Evolutionary conservation across 345 rosid genomes (phyloP).

Genomic region (Ailanthus altissimus): DNA sequence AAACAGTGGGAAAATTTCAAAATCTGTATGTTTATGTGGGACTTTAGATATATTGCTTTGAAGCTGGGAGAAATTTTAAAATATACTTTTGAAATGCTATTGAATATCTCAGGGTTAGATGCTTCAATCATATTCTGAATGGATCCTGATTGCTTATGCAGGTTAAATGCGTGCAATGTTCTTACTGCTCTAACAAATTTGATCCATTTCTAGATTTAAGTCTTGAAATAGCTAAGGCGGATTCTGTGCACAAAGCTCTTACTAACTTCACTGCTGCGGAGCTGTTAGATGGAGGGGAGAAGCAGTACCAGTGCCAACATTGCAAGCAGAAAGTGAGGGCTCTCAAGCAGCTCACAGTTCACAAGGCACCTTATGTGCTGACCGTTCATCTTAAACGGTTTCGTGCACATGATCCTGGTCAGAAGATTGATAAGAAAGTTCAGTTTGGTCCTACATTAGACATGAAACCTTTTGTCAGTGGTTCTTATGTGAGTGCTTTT

Average conservation of each 20-base stretch:
- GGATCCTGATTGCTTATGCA: constrained; percentile 27
- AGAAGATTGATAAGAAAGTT: constrained; percentile 78
- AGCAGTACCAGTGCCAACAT: constrained; percentile 78
- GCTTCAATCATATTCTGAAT: neutral
- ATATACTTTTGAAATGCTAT: neutral
- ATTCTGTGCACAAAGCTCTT: constrained; percentile 71
- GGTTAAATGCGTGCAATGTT: constrained; percentile 85
- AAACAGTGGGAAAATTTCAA: neutral
- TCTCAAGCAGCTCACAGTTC: constrained; percentile 76
- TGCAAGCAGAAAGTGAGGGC: constrained; percentile 95
- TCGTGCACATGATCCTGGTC: constrained; percentile 67
- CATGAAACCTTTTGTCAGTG: constrained; percentile 81
- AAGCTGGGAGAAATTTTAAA: constrained; percentile 7
- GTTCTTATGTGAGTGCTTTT: constrained; percentile 65
- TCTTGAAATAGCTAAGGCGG: constrained; percentile 84
- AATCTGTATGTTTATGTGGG: neutral
- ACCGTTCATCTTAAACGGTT: constrained; percentile 89
- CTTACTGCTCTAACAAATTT: constrained; percentile 72
- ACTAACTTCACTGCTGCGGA: constrained; percentile 76
- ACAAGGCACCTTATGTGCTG: constrained; percentile 85
- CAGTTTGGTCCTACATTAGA: constrained; percentile 62
- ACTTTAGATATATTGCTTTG: neutral
- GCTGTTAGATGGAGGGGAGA: constrained; percentile 84
- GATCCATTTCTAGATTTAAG: constrained; percentile 93
- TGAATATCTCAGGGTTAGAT: neutral